A percentile compares a stretch with the other conserved stretches of the same genome.
Evolutionary conservation across 257 asterid genomes (phyloP).

Genomic region (Salvia miltiorrhiza): DNA sequence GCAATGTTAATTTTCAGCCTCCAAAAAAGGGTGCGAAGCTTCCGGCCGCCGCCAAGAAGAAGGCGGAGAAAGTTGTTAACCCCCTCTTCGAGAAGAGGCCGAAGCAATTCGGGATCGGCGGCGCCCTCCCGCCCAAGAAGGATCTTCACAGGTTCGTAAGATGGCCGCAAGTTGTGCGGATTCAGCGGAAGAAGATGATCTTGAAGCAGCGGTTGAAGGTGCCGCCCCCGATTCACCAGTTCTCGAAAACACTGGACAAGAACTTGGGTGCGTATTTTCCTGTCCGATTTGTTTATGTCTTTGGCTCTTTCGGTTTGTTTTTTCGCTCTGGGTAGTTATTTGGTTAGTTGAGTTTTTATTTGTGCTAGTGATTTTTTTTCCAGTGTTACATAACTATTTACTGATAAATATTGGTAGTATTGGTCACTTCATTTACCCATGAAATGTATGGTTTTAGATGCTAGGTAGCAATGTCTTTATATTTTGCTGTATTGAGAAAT

Average conservation of each 20-base stretch:
- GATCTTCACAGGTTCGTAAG: slow-evolving; percentile 51
- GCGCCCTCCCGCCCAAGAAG: slow-evolving; percentile 55
- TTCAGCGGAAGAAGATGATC: slow-evolving; percentile 54
- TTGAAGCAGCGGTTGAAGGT: slow-evolving; percentile 41
- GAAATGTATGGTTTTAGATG: background rate
- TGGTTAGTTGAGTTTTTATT: background rate
- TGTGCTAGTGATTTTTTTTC: background rate
- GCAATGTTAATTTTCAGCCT: slow-evolving; percentile 31
- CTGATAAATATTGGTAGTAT: background rate
- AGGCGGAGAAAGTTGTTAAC: slow-evolving; percentile 38
- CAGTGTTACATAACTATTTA: background rate
- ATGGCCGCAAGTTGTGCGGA: slow-evolving; percentile 65
- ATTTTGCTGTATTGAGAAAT: background rate
- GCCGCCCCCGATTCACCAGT: slow-evolving; percentile 60
- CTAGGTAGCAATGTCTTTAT: background rate
- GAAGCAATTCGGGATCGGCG: slow-evolving; percentile 54
- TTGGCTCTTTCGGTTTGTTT: too few relatives aligned
- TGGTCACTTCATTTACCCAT: background rate
- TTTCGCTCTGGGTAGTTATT: background rate
- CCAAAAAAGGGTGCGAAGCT: slow-evolving; percentile 55
- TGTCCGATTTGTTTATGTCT: too few relatives aligned
- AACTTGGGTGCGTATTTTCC: slow-evolving; percentile 32
- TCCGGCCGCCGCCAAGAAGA: slow-evolving; percentile 43
- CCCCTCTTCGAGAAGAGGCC: slow-evolving; percentile 57
- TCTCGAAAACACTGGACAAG: slow-evolving; percentile 48